Evolutionary conservation across 306 rosid species (phyloP), one percentile per base, ranked within the genome.

Genomic region (Senna siamea): DNA sequence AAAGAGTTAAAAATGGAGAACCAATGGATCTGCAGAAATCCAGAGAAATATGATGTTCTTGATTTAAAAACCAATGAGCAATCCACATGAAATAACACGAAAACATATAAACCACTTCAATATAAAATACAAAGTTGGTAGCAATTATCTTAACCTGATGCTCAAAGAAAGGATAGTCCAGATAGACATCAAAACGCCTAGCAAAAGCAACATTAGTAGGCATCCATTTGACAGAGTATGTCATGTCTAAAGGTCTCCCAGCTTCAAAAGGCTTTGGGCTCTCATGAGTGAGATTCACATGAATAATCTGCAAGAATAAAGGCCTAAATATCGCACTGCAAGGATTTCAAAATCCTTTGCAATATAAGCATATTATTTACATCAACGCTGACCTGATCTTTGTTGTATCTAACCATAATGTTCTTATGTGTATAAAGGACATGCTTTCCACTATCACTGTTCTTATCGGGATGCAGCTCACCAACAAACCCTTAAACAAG

Each of bases 1-100:
- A 95, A 95, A 2, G 99, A 95, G 87, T 95, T 95, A 76, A 92
- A 95, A 77, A 92, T 92, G 69, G 98, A 95, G 97, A 92, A 95
- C 99, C 99, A 95, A 75, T 95, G 99, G 78, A 95, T 92, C 99
- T 95, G 90, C 82, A 74, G 17, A 72, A 85, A 38, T 55, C 57
- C 52, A 78, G 41, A 72, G 46, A 62, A 70, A 80, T 40, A 67
- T 60, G 77, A 10, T 75, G 64, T 50, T 70, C 66, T 84, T 72
- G 77, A 63, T 44, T 60, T 51, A 35, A 68, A 67, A 52, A 4
- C 59, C 19, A 32, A 72, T 23, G 35, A 17, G 38, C 52, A 43
- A 70, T 64, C 65, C 38, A 48, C 47, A 0, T 47, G 41, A 69
- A 75, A 74, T n/a, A 77, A 50, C 68, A 82, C 48, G 55, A 46